Percentiles rank a stretch among this genome's conserved stretches.
Evolutionary conservation across 2,329 filamentous ascomycete species (phyloP).

Genomic region (Fusarium palustre): DNA sequence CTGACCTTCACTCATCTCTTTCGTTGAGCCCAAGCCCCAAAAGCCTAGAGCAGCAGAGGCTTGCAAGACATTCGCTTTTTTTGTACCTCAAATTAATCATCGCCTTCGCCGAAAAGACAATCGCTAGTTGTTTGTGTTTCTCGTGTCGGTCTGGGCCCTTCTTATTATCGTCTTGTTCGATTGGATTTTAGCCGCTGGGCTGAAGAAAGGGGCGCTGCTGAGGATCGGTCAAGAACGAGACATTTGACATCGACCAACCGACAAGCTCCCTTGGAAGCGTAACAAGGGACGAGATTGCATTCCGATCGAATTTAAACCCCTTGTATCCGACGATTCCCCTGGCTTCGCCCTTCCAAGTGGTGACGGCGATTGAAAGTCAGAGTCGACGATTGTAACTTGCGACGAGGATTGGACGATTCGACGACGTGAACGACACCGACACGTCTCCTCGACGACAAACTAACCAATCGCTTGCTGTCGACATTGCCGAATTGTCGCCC

Average conservation of each 20-base stretch:
- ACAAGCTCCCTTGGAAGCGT: conserved; percentile 11
- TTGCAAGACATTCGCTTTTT: conserved; percentile 36
- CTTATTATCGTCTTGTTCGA: conserved; percentile 6
- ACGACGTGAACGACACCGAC: conserved; percentile 21
- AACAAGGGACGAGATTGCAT: conserved; percentile 36
- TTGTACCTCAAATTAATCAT: conserved; percentile 17
- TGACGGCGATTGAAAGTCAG: conserved; percentile 15
- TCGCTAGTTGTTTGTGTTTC: conserved; percentile 15
- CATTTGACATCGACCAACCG: conserved; percentile 27
- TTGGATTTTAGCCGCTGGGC: conserved; percentile 19
- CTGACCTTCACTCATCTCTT: conserved; percentile 19
- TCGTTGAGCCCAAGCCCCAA: conserved; percentile 11
- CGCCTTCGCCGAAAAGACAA: conserved; percentile 6
- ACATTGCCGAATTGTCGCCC: not conserved
- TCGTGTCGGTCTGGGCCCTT: not conserved
- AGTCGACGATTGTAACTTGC: conserved; percentile 5
- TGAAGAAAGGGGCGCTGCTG: conserved; percentile 35
- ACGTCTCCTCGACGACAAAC: conserved; percentile 3
- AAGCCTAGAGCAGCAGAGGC: conserved; percentile 30
- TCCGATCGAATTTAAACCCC: conserved; percentile 25
- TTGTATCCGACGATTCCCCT: conserved; percentile 1
- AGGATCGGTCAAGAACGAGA: conserved; percentile 34
- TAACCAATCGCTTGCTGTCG: conserved; percentile 5
- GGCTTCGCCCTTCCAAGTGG: conserved; percentile 19
- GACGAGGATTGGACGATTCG: conserved; percentile 18